Percentiles rank a stretch among this genome's conserved stretches.
Conservation (phyloP, 148 eudicot species). For the Rhododendron molle region DNA sequence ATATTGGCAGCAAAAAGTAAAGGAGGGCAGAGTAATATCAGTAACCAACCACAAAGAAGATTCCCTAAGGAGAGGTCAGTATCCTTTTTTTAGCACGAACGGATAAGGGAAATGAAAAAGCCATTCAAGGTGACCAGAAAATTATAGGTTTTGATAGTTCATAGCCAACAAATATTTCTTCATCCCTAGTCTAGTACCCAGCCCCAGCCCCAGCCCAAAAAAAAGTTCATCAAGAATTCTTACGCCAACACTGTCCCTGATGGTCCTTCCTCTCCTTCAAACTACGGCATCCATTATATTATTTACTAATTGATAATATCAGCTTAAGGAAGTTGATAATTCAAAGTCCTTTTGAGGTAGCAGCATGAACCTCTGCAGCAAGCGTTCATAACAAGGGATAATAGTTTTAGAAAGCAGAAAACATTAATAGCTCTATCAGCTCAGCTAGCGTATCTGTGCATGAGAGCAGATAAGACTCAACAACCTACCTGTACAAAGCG, state of each 20-base stretch:
- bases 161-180: neutral
- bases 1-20: neutral
- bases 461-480: neutral
- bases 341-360: neutral
- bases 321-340: neutral
- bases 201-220: neutral
- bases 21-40: neutral
- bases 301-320: neutral
- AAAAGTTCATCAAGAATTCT: neutral
- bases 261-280: neutral
- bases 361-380: neutral
- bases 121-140: neutral
- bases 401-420: neutral
- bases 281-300: neutral
- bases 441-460: neutral
- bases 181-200: neutral
- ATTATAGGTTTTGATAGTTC: neutral
- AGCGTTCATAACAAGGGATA: neutral
- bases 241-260: neutral
- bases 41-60: no score
- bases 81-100: neutral
- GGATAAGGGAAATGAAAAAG: neutral
- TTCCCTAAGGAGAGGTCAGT: no score
- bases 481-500: conserved; percentile 77
- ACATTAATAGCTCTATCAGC: neutral